Evolutionary conservation across 345 rosid genomes (phyloP).

Genomic region (Hibiscus trionum): DNA sequence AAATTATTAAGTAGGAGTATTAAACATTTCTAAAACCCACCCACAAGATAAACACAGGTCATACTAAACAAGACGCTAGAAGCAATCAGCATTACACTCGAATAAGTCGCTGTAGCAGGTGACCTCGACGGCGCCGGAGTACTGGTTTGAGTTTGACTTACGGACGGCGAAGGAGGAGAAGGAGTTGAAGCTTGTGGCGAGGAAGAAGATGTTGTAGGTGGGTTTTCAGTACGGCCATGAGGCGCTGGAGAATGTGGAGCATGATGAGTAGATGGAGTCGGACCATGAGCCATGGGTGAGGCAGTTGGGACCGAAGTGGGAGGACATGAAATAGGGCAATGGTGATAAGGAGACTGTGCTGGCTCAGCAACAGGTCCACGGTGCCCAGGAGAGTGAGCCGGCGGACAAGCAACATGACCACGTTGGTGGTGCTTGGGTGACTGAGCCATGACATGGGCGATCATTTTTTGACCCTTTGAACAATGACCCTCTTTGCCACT

Average conservation of each 20-base stretch:
- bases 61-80: neutral
- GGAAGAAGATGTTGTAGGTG: neutral
- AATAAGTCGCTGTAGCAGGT: neutral
- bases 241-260: neutral
- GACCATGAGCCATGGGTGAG: neutral
- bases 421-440: neutral
- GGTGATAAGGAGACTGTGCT: neutral
- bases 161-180: neutral
- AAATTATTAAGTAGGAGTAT: neutral
- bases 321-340: neutral
- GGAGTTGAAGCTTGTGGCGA: neutral
- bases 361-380: neutral
- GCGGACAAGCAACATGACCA: neutral
- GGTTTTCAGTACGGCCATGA: neutral
- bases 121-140: neutral
- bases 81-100: neutral
- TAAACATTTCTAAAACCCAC: neutral
- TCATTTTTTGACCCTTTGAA: constrained; percentile 45
- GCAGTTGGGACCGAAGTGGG: neutral
- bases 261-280: neutral
- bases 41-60: neutral
- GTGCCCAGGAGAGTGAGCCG: neutral
- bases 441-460: constrained; percentile 26
- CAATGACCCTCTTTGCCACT: constrained; percentile 51
- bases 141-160: neutral